Percentiles rank a stretch among this genome's conserved stretches.
Evolutionary conservation across 2,329 filamentous ascomycete genomes (phyloP).

Genomic region (Trichoderma hamatum): DNA sequence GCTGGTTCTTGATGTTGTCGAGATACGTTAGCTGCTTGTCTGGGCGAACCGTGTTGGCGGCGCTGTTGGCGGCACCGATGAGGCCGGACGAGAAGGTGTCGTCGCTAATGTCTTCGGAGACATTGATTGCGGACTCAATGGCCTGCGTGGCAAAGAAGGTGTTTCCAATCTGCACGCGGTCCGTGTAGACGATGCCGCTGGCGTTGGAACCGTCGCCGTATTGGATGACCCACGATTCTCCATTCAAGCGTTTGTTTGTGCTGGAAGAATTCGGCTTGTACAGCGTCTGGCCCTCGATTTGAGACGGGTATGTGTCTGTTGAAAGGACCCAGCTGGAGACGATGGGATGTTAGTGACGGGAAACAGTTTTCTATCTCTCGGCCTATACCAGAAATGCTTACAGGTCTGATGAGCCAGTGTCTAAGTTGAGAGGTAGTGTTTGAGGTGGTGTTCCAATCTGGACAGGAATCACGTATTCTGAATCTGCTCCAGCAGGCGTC

Average conservation of each 20-base stretch:
- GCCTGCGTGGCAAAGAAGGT: constrained; percentile 64
- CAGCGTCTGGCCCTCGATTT: constrained; percentile 56
- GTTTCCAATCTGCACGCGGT: constrained; percentile 63
- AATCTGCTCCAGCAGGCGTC: constrained; percentile 47
- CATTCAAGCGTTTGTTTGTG: constrained; percentile 47
- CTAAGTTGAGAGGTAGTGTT: constrained; percentile 67
- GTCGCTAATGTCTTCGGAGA: constrained; percentile 51
- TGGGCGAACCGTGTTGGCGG: constrained; percentile 42
- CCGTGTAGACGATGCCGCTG: constrained; percentile 65
- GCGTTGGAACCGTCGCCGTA: constrained; percentile 70
- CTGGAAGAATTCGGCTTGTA: constrained; percentile 56
- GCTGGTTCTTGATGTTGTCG: constrained; percentile 39
- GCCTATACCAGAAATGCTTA: constrained; percentile 30
- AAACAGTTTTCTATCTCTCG: too few relatives aligned
- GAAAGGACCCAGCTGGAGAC: constrained; percentile 69
- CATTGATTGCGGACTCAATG: constrained; percentile 64
- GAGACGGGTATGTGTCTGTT: constrained; percentile 51
- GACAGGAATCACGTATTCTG: constrained; percentile 64
- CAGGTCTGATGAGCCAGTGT: constrained; percentile 62
- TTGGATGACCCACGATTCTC: constrained; percentile 57
- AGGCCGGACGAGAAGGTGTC: constrained; percentile 44
- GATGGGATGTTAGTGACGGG: constrained; percentile 29
- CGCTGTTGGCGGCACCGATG: constrained; percentile 40
- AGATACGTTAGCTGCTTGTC: constrained; percentile 40
- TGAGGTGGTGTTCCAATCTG: constrained; percentile 61